Conservation (phyloP, 768 basidiomycete genomes). For the Leccinum variicolor region DNA sequence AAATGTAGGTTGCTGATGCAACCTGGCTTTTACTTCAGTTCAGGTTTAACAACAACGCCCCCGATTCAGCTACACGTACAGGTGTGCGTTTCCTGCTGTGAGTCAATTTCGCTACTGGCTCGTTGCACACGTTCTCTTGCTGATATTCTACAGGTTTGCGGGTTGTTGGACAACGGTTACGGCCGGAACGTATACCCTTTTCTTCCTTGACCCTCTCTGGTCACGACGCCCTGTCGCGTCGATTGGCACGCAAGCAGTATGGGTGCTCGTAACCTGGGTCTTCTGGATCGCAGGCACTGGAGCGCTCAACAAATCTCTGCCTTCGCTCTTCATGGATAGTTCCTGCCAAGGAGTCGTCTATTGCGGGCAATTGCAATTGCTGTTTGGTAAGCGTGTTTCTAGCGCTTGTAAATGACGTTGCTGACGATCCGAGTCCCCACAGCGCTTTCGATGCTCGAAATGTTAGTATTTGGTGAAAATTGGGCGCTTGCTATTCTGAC, state of each 20-base stretch:
- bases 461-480: slow-evolving; percentile 34
- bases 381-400: slow-evolving; percentile 43
- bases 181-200: slow-evolving; percentile 48
- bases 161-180: slow-evolving; percentile 61
- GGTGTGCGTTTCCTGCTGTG: slow-evolving; percentile 50
- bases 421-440: slow-evolving; percentile 7
- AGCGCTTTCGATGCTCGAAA: slow-evolving; percentile 52
- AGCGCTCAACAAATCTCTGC: slow-evolving; percentile 47
- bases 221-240: slow-evolving; percentile 52
- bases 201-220: slow-evolving; percentile 60
- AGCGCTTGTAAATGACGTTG: no score
- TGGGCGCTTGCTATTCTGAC: slow-evolving; percentile 6
- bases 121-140: not conserved
- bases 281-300: slow-evolving; percentile 59
- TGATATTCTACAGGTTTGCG: slow-evolving; percentile 41
- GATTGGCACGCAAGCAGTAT: slow-evolving; percentile 56
- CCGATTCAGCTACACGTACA: slow-evolving; percentile 41
- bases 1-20: slow-evolving; percentile 45
- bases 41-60: slow-evolving; percentile 48
- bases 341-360: slow-evolving; percentile 45
- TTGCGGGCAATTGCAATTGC: slow-evolving; percentile 52
- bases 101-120: slow-evolving; percentile 15
- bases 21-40: slow-evolving; percentile 62
- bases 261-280: slow-evolving; percentile 57
- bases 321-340: slow-evolving; percentile 38